phyloP scores from a whole-genome alignment of 768 basidiomycete species.

The Russula brevipes region DNA sequence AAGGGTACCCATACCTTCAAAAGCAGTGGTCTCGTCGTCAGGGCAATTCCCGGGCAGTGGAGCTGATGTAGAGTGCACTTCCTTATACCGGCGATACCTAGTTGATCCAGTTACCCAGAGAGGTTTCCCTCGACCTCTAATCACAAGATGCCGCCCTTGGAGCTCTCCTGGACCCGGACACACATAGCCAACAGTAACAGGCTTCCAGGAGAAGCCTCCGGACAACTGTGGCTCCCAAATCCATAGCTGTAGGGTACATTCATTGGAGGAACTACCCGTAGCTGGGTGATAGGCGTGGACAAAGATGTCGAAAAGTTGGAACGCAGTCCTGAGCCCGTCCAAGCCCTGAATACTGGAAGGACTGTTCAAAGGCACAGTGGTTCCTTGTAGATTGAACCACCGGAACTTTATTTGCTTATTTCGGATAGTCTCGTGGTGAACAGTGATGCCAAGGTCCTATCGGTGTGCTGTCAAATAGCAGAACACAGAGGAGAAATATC shows the following conservation, averaged over 20 bases:
- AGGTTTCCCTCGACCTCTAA: background rate
- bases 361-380: background rate
- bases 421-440: background rate
- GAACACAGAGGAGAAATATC: background rate
- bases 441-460: conserved; percentile 3
- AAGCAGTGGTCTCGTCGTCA: no score
- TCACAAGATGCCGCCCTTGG: background rate
- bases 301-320: background rate
- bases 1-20: no score
- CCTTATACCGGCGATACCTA: background rate
- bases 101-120: background rate
- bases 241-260: background rate
- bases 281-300: background rate
- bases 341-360: background rate
- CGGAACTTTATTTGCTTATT: background rate
- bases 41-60: no score
- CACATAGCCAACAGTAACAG: background rate
- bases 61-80: no score
- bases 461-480: background rate
- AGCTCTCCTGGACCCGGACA: background rate
- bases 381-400: background rate
- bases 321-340: background rate
- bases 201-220: background rate
- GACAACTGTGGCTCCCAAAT: background rate
- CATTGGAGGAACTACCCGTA: background rate